Conservation (phyloP, 768 basidiomycete genomes). For the Pleurotus tuoliensis region DNA sequence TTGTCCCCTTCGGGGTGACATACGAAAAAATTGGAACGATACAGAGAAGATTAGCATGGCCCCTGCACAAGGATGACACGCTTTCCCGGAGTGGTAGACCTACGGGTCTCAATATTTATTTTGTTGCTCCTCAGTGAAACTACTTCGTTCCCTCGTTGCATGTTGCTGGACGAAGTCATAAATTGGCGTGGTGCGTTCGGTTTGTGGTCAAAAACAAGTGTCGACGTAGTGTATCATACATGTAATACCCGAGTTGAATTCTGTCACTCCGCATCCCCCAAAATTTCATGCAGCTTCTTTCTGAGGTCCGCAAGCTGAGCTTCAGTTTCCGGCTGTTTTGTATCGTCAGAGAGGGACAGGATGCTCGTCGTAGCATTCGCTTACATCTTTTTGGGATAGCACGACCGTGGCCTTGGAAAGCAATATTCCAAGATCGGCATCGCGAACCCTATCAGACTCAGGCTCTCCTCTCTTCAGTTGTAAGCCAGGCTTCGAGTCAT, state of each 20-base stretch:
- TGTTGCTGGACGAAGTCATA: no score
- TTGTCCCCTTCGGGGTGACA: constrained; percentile 89
- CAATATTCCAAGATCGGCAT: neutral
- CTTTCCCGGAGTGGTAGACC: constrained; percentile 89
- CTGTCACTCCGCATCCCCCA: constrained; percentile 3
- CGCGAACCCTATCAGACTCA: neutral
- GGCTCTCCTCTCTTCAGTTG: neutral
- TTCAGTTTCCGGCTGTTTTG: neutral
- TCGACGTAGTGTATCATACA: neutral
- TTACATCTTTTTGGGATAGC: neutral
- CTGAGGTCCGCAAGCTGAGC: constrained; percentile 1
- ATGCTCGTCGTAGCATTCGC: neutral
- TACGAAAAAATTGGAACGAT: constrained; percentile 99
- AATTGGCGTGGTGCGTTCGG: no score
- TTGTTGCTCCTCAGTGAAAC: constrained; percentile 12
- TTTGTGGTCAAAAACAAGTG: no score
- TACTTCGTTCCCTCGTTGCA: no score
- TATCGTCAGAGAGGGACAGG: neutral
- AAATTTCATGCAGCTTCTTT: constrained; percentile 1
- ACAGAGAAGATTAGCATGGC: constrained; percentile 99
- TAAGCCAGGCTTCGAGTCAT: constrained; percentile 3
- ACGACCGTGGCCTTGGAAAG: constrained; percentile 2
- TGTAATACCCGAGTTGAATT: neutral
- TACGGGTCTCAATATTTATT: constrained; percentile 57
- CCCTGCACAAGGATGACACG: constrained; percentile 99